Evolutionary conservation across 148 eudicot species (phyloP), one percentile per base, ranked within the genome.

Genomic region (Persicaria maculosa): DNA sequence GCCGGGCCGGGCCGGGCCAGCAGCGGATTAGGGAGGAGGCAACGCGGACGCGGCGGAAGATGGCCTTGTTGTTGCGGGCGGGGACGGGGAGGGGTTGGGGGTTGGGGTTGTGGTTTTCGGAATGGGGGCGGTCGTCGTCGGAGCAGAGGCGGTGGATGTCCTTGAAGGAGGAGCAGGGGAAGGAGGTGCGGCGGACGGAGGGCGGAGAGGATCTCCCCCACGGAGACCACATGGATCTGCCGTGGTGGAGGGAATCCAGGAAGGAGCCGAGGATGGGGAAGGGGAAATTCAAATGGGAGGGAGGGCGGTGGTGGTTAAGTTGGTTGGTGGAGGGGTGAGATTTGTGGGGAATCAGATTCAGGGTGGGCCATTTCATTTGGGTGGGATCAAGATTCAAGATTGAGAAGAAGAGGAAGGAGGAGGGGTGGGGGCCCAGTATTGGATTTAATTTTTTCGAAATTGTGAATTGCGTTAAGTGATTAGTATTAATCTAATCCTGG

Each of bases 91-190:
- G 79, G 31, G 70, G 69, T 61, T 68, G 73, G 9, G 47, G 55
- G 40, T 19, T 50, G 62, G 25, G 25, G 74, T 14, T 70, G n/a
- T 43, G 44, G 15, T 45, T 40, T n/a, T 5, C 6, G 69, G 57
- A 2, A 15, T 10, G 69, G 57, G 7, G 20, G 16, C 65, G 36
- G 47, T 11, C 10, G 65, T 52, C 44, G 6, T 79, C 84, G 19
- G 81, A 58, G 77, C 76, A 82, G 75, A 92, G 87, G 44, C 65
- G 44, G 19, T 88, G 87, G 62, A 92, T 73, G 74, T 90, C 97
- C 81, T 92, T 92, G 82, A 92, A 92, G 44, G 97, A 90, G 46
- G 87, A 83, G 75, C 88, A 83, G 19, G 82, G 73, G 71, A 65
- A 73, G 65, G 36, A 36, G 40, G 65, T 3, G 65, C 76, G 76